Evolutionary conservation across 805 yeast species (phyloP), one percentile per base, ranked within the genome.

Genomic region (Metschnikowia borealis): DNA sequence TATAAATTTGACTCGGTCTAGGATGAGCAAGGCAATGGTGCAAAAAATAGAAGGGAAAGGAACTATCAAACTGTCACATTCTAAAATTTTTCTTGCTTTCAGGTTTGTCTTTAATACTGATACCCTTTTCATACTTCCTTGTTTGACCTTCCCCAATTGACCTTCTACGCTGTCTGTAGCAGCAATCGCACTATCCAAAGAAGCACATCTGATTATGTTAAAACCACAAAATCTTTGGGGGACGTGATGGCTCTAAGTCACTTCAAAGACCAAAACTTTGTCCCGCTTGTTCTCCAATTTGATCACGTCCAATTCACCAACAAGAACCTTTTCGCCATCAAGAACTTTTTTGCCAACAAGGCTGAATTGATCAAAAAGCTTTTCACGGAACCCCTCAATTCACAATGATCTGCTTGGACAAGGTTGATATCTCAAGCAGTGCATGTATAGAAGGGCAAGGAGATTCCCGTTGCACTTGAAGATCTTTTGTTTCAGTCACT

Each of bases 381-480:
- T 15, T 67, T 73, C 54, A 64, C 66, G 10, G 77, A 73, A 47
- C 58, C 71, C 46, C 62, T 73, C 42, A 59, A 33, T 69, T 65
- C 51, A 53, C 64, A 5, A 61, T 73, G 42, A 54, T 62, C 39
- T 69, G 69, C 56, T 50, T 69, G 48, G 65, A 66, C 45, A 65
- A 70, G 45, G 17, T 47, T 3, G 44, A 38, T 5, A 55, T 61
- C 62, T 73, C 31, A 62, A 67, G 31, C 68, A 69, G 51, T 72
- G 71, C 50, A 60, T 71, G 58, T 47, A 45, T 18, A 26, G 4
- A 26, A 26, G 8, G 29, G 4, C 11, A 26, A 26, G 29, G 29
- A 26, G 29, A 8, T 26, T 26, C 29, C 11, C 29, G 4, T 26
- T 26, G 11, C 29, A 26, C 29, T 26, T 4, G 10, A 26, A 26